phyloP scores from a whole-genome alignment of 169 alveolate species.

The Theileria equi region DNA sequence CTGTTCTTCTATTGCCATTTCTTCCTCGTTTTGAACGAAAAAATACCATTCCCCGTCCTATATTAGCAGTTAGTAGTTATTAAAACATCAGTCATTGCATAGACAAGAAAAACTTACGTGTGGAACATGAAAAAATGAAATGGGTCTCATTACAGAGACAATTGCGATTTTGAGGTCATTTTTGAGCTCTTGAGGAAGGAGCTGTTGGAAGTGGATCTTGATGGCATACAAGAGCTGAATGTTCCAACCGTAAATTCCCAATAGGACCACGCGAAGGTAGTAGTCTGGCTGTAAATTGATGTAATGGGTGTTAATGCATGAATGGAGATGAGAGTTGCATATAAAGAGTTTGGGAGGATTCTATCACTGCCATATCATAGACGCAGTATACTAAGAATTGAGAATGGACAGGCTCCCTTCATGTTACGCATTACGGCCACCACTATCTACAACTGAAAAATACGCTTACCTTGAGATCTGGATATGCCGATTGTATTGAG shows the following conservation, averaged over 20 bases:
- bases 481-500: slow-evolving; percentile 37
- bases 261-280: slow-evolving; percentile 47
- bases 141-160: slow-evolving; percentile 51
- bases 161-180: slow-evolving; percentile 33
- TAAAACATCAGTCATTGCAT: too few relatives aligned
- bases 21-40: slow-evolving; percentile 48
- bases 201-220: slow-evolving; percentile 49
- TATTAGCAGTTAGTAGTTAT: too few relatives aligned
- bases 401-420: too few relatives aligned
- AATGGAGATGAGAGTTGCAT: not conserved
- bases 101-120: slow-evolving; percentile 6
- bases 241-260: slow-evolving; percentile 65
- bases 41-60: slow-evolving; percentile 64
- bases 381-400: too few relatives aligned
- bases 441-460: not conserved
- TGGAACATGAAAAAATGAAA: slow-evolving; percentile 40
- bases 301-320: not conserved
- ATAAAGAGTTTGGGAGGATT: too few relatives aligned
- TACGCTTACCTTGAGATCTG: slow-evolving; percentile 43
- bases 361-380: too few relatives aligned
- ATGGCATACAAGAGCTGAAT: slow-evolving; percentile 58
- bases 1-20: slow-evolving; percentile 34
- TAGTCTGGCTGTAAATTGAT: slow-evolving; percentile 31
- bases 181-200: slow-evolving; percentile 32
- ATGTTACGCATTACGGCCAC: not conserved